Evolutionary conservation across 495 filamentous ascomycete species (phyloP).

Genomic region (Talaromyces thailandensis): DNA sequence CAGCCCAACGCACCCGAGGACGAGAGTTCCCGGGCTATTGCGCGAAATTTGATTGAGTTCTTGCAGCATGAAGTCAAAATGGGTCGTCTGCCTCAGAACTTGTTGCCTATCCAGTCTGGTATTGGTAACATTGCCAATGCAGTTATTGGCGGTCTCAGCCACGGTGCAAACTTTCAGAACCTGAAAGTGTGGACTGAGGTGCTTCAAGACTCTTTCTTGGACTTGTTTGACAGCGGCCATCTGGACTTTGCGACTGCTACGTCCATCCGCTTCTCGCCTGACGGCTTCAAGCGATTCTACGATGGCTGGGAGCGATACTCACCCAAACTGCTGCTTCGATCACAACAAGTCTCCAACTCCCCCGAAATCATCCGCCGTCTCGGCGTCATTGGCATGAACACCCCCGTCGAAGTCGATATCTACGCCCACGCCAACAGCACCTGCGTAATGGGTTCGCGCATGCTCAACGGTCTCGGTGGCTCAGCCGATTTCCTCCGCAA

Average conservation of each 20-base stretch:
- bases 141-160: conserved; percentile 74
- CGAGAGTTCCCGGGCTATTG: conserved; percentile 61
- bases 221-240: conserved; percentile 84
- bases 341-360: conserved; percentile 85
- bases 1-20: conserved; percentile 69
- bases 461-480: conserved; percentile 87
- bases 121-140: conserved; percentile 96
- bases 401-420: conserved; percentile 87
- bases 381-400: conserved; percentile 93
- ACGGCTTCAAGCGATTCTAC: conserved; percentile 91
- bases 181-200: conserved; percentile 93
- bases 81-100: conserved; percentile 66
- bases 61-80: conserved; percentile 70
- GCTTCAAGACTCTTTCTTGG: conserved; percentile 87
- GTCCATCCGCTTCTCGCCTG: conserved; percentile 83
- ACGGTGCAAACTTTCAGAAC: conserved; percentile 74
- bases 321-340: conserved; percentile 76
- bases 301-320: conserved; percentile 73
- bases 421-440: conserved; percentile 92
- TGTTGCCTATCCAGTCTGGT: conserved; percentile 79
- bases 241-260: conserved; percentile 90
- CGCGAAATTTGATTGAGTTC: conserved; percentile 78
- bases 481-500: conserved; percentile 81
- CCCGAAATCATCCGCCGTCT: conserved; percentile 88
- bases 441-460: conserved; percentile 82